phyloP scores from a whole-genome alignment of 2,329 filamentous ascomycete genomes.

The Alternaria tenuissima region DNA sequence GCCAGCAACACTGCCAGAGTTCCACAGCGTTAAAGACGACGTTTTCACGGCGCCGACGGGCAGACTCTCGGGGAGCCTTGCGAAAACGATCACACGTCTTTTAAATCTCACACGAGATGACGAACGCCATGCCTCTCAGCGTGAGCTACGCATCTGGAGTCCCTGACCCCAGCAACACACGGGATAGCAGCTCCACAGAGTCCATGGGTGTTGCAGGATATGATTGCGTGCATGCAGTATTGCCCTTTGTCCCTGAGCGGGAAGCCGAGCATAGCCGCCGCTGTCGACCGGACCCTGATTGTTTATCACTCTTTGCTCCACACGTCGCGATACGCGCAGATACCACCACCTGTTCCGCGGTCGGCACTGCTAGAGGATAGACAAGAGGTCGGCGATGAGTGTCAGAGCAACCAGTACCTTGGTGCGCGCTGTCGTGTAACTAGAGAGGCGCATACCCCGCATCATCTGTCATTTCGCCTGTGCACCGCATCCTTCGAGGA shows the following conservation, averaged over 20 bases:
- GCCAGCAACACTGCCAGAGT: slow-evolving; percentile 16
- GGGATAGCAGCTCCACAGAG: slow-evolving; percentile 13
- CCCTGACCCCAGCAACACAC: slow-evolving; percentile 9
- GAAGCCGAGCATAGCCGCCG: slow-evolving; percentile 33
- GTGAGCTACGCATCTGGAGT: slow-evolving; percentile 11
- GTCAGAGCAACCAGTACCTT: slow-evolving; percentile 4
- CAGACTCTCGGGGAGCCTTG: slow-evolving; percentile 10
- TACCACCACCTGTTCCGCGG: not conserved
- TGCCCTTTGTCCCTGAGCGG: slow-evolving; percentile 19
- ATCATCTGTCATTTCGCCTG: slow-evolving; percentile 21
- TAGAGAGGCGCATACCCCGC: slow-evolving; percentile 30
- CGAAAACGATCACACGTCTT: not conserved
- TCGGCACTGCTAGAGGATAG: not conserved
- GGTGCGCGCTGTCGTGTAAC: slow-evolving; percentile 19
- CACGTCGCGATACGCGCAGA: slow-evolving; percentile 21
- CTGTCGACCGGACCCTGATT: slow-evolving; percentile 16
- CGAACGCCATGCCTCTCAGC: slow-evolving; percentile 4
- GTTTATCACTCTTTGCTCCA: slow-evolving; percentile 7
- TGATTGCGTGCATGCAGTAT: slow-evolving; percentile 28
- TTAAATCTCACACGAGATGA: slow-evolving; percentile 6
- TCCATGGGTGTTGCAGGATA: slow-evolving; percentile 21
- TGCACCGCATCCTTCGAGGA: slow-evolving; percentile 20
- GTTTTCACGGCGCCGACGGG: not conserved
- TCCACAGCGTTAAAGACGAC: slow-evolving; percentile 12
- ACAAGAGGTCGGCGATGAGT: not conserved